Evolutionary conservation across 768 basidiomycete species (phyloP).

Genomic region (Coprinopsis marcescibilis): DNA sequence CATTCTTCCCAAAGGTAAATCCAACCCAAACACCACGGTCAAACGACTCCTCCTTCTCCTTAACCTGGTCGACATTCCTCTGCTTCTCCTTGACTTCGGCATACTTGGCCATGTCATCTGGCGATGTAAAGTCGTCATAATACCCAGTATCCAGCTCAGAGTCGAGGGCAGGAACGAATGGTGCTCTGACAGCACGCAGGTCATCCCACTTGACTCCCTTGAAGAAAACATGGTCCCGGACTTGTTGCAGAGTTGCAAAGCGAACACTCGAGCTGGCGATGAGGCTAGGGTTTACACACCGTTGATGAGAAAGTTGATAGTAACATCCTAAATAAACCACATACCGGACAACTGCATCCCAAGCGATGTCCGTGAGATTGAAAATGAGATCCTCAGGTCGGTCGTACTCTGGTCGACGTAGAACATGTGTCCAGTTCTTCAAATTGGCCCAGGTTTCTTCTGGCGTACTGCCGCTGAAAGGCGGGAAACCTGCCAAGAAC

Average conservation of each 20-base stretch:
- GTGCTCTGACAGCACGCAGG: constrained; percentile 70
- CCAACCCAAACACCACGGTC: constrained; percentile 84
- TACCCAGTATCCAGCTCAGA: constrained; percentile 94
- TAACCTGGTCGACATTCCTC: constrained; percentile 84
- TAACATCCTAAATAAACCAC: constrained; percentile 12
- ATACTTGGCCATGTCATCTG: constrained; percentile 97
- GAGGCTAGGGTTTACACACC: constrained; percentile 41
- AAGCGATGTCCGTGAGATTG: constrained; percentile 88
- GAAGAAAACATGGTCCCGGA: constrained; percentile 84
- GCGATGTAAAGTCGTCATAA: constrained; percentile 84
- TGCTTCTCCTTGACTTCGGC: constrained; percentile 98
- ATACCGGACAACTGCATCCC: constrained; percentile 89
- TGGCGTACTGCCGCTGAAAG: constrained; percentile 91
- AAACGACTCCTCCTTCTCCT: constrained; percentile 76
- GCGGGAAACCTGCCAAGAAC: constrained; percentile 94
- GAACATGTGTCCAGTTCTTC: constrained; percentile 93
- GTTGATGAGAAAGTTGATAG: neutral
- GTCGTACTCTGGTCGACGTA: constrained; percentile 92
- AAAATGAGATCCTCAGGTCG: constrained; percentile 95
- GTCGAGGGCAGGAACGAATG: constrained; percentile 92
- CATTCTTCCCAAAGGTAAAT: constrained; percentile 88
- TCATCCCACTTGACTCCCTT: constrained; percentile 67
- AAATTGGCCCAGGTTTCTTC: constrained; percentile 99
- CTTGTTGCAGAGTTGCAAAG: constrained; percentile 65
- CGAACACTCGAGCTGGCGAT: constrained; percentile 85